Percentiles rank a stretch among this genome's conserved stretches.
phyloP scores from a whole-genome alignment of 1,284 basidiomycete genomes.

The Heimioporus punctisporus region DNA sequence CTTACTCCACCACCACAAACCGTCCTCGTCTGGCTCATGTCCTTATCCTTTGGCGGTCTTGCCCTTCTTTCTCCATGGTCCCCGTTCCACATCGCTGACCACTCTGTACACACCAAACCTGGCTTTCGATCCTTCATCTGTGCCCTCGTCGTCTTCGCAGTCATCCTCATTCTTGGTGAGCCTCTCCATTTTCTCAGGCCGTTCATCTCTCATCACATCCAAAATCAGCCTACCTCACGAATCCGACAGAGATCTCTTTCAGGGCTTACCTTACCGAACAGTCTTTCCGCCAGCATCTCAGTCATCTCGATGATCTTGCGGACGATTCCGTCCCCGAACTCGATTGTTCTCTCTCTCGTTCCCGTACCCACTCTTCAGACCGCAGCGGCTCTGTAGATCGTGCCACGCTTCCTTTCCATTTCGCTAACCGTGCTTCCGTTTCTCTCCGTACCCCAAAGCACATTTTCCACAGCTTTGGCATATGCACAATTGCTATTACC shows the following conservation, averaged over 20 bases:
- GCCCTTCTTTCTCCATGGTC: constrained; percentile 61
- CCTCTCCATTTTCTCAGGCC: constrained; percentile 7
- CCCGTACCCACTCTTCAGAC: constrained; percentile 33
- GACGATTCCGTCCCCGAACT: constrained; percentile 46
- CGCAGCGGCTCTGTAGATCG: constrained; percentile 23
- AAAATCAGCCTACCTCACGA: constrained; percentile 85
- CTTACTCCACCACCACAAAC: constrained; percentile 12
- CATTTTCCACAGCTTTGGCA: constrained; percentile 79
- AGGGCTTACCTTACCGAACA: constrained; percentile 94
- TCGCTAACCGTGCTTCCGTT: constrained; percentile 89
- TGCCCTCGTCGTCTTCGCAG: constrained; percentile 64
- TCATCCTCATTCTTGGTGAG: constrained; percentile 75
- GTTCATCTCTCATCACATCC: constrained; percentile 9
- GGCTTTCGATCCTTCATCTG: constrained; percentile 72
- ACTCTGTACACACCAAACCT: constrained; percentile 53
- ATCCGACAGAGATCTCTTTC: constrained; percentile 92
- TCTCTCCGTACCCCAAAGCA: constrained; percentile 95
- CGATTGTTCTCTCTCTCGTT: constrained; percentile 35
- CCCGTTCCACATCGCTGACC: constrained; percentile 51
- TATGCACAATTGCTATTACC: constrained; percentile 79
- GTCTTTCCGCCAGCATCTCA: constrained; percentile 93
- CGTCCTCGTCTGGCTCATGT: constrained; percentile 54
- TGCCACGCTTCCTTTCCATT: constrained; percentile 68
- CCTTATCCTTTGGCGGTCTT: constrained; percentile 63
- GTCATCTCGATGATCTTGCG: constrained; percentile 75